Evolutionary conservation across 2,329 filamentous ascomycete species (phyloP).

Genomic region (Phyllosticta citrichinensis): DNA sequence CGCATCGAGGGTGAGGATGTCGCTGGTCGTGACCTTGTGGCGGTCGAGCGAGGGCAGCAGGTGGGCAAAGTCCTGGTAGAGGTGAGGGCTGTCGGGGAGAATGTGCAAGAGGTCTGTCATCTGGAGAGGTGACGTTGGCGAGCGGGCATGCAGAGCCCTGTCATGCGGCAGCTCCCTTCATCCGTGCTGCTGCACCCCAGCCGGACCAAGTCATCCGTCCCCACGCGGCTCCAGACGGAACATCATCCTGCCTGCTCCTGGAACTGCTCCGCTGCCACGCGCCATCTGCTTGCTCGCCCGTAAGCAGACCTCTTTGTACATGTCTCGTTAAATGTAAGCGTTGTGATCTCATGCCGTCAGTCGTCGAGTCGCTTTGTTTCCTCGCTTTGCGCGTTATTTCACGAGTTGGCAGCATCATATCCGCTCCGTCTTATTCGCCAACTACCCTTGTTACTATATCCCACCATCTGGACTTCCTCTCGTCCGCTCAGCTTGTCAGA

Average conservation of each 20-base stretch:
- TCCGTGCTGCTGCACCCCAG: neutral
- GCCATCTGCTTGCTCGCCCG: neutral
- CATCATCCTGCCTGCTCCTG: neutral
- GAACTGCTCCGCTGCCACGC: neutral
- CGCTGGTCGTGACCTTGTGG: constrained; percentile 65
- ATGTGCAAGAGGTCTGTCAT: constrained; percentile 84
- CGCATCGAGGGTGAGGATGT: constrained; percentile 75
- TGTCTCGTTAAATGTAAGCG: neutral
- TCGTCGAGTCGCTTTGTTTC: neutral
- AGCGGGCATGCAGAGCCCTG: neutral
- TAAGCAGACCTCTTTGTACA: neutral
- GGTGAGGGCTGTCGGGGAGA: constrained; percentile 61
- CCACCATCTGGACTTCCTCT: constrained; percentile 8
- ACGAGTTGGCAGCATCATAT: neutral
- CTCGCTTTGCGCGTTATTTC: neutral
- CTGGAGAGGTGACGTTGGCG: constrained; percentile 14
- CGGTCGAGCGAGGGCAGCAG: constrained; percentile 73
- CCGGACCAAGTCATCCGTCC: neutral
- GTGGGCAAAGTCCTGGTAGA: constrained; percentile 57
- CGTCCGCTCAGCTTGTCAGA: constrained; percentile 5
- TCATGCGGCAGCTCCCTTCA: neutral
- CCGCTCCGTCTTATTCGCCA: neutral
- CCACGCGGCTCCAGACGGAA: neutral
- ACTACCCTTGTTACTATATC: neutral
- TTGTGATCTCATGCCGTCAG: neutral